Conservation (phyloP, 2,329 filamentous ascomycete genomes). For the Alternaria tenuissima region DNA sequence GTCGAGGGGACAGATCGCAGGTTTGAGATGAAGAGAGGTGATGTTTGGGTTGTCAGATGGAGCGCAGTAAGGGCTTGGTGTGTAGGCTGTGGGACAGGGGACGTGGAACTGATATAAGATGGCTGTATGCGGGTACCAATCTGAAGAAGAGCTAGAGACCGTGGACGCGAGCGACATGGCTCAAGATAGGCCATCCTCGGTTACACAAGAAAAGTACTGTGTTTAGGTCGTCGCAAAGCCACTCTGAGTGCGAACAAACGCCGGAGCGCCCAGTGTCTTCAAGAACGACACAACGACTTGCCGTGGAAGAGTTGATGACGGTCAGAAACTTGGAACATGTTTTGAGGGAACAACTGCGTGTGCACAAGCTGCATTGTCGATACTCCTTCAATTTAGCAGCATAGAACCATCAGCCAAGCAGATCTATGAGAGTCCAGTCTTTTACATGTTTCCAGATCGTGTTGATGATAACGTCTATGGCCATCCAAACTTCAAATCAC, state of each 20-base stretch:
- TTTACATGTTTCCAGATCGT: neutral
- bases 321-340: neutral
- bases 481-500: neutral
- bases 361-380: neutral
- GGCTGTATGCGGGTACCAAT: neutral
- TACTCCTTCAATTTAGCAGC: neutral
- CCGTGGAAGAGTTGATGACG: neutral
- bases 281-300: neutral
- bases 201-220: neutral
- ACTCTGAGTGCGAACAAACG: neutral
- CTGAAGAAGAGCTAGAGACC: neutral
- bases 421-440: neutral
- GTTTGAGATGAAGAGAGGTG: slow-evolving; percentile 57
- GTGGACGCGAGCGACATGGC: neutral
- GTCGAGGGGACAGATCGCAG: slow-evolving; percentile 68
- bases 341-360: neutral
- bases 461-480: neutral
- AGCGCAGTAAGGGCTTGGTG: slow-evolving; percentile 69
- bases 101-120: slow-evolving; percentile 67
- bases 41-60: slow-evolving; percentile 67
- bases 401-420: neutral
- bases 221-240: neutral
- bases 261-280: neutral
- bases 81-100: slow-evolving; percentile 67
- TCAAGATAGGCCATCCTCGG: neutral